These are phyloP conservation scores for Cicer chorassanicum DNA, from an alignment of 306 rosid genomes.

Conservation along the genomic window DNA sequence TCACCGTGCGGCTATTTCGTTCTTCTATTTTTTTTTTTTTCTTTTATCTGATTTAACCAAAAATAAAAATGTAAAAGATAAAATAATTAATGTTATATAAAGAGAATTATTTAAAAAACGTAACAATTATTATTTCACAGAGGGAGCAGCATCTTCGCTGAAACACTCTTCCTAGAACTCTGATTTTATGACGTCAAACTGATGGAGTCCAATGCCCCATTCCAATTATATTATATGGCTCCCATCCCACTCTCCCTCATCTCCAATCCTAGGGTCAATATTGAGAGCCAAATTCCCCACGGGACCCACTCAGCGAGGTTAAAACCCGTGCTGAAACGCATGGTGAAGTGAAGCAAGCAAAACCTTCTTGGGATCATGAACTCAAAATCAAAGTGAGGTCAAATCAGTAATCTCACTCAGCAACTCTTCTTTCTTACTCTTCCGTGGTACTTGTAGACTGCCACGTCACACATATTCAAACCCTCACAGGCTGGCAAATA, in stretches of 20 bases:
- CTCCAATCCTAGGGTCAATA: slow-evolving; percentile 11
- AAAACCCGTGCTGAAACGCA: slow-evolving; percentile 42
- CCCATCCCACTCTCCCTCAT: slow-evolving; percentile 35
- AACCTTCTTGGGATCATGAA: slow-evolving; percentile 38
- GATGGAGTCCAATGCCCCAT: slow-evolving; percentile 5
- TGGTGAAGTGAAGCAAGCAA: not conserved
- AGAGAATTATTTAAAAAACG: no score
- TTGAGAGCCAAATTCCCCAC: not conserved
- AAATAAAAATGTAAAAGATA: no score
- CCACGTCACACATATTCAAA: slow-evolving; percentile 48
- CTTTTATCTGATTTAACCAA: no score
- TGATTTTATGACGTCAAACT: slow-evolving; percentile 43
- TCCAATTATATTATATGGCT: slow-evolving; percentile 50
- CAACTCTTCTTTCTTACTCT: not conserved
- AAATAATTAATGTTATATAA: no score
- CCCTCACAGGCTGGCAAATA: slow-evolving; percentile 56
- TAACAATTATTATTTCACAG: no score
- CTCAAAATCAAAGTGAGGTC: slow-evolving; percentile 9
- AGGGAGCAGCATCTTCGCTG: not conserved
- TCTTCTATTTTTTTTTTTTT: no score
- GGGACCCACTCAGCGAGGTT: slow-evolving; percentile 42
- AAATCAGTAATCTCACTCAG: slow-evolving; percentile 40
- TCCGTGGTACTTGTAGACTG: slow-evolving; percentile 40
- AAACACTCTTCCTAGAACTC: slow-evolving; percentile 37
- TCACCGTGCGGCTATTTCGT: no score